Base-by-base conservation (phyloP, 1,284 basidiomycete genomes). In the Chondrostereum purpureum region DNA sequence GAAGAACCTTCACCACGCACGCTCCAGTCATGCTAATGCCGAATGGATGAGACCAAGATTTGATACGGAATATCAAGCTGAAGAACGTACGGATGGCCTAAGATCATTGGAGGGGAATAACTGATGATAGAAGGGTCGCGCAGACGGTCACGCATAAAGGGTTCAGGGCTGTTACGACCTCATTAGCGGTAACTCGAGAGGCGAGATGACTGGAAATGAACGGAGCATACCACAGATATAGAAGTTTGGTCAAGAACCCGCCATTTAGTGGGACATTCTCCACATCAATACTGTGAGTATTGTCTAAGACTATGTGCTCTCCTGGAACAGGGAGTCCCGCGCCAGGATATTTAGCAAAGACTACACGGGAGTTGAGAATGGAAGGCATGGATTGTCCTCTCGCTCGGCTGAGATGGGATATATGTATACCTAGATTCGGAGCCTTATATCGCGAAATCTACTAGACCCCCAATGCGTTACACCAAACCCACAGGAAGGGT, bases 241-340 rank as follows among this genome's bases (percentile, higher is more conserved):
- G 59, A 0, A 65, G 61, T 58, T 75, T 73, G 44, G 71, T 52
- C 17, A 78, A 63, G 46, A 72, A 57, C 0, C 72, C 74, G n/a
- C 74, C 75, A 22, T 74, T 59, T 11, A 75, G 58, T 3, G 64
- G 55, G 0, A 65, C 67, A 17, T 50, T 63, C 4, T 75, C 72
- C 14, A 71, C 56, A 51, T 78, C 75, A 50, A 80, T 70, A 5
- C 58, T 61, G 44, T 61, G 54, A 5, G 62, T 61, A 2, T 55
- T 56, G 49, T 75, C 69, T 50, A 69, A 64, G 39, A 65, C 56
- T 18, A 63, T 61, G 18, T 61, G 63, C 43, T 63, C 58, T 10
- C 64, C 64, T 0, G 67, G 66, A 20, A 64, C 56, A 14, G 67
- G 68, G 10, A 22, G 21, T 12, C 39, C 39, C 5, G 5, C 39